Conservation (phyloP, 1,284 basidiomycete species). For the Sanguinoderma infundibulare region DNA sequence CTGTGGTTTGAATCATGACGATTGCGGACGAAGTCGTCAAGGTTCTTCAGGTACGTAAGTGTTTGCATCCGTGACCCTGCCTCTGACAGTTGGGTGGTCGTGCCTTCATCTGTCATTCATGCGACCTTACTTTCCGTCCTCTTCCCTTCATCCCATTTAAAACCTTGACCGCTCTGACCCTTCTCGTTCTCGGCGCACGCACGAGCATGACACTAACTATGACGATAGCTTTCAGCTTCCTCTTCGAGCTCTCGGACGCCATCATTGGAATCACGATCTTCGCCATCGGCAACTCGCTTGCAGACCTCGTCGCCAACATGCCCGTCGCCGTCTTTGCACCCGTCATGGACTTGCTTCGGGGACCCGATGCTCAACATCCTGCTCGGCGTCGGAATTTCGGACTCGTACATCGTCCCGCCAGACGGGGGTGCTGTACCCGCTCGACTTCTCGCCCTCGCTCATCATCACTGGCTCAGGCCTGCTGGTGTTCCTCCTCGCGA, state of each 20-base stretch:
- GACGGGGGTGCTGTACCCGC: slow-evolving; percentile 61
- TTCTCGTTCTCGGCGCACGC: background rate
- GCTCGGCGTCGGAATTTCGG: slow-evolving; percentile 84
- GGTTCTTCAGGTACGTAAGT: slow-evolving; percentile 79
- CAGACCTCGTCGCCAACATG: slow-evolving; percentile 96
- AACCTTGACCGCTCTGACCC: background rate
- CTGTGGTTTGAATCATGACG: slow-evolving; percentile 94
- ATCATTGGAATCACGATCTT: slow-evolving; percentile 97
- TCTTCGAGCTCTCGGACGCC: slow-evolving; percentile 95
- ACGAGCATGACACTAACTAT: background rate
- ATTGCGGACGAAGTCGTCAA: slow-evolving; percentile 94
- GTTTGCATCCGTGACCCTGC: too few relatives aligned
- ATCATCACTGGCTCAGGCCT: slow-evolving; percentile 85
- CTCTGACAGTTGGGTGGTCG: background rate
- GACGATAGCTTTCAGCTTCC: slow-evolving; percentile 83
- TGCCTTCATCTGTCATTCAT: background rate
- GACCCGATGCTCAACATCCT: slow-evolving; percentile 98
- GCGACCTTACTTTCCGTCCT: background rate
- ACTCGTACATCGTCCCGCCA: slow-evolving; percentile 73
- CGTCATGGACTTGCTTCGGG: slow-evolving; percentile 93
- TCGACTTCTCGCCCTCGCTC: slow-evolving; percentile 84
- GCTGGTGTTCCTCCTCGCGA: slow-evolving; percentile 73
- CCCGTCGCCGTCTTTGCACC: slow-evolving; percentile 88
- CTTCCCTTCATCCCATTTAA: background rate
- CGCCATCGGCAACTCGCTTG: slow-evolving; percentile 94